Conservation (phyloP, 2,329 filamentous ascomycete genomes). For the Sarocladium oryzae region DNA sequence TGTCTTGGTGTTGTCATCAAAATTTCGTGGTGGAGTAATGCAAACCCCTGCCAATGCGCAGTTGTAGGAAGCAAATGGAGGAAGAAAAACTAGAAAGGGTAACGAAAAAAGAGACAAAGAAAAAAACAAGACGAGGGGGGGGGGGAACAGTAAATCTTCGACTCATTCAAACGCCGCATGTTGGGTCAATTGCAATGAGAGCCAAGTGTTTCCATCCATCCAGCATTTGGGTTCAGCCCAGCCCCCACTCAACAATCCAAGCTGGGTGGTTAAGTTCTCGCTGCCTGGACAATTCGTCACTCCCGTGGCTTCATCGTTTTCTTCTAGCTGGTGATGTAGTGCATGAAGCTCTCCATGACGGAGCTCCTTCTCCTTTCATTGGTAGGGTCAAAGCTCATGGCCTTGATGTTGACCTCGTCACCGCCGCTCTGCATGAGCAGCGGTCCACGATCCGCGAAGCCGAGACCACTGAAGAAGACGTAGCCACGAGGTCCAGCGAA, state of each 20-base stretch:
- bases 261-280: not conserved
- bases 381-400: constrained; percentile 10
- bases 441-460: constrained; percentile 14
- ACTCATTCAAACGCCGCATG: not conserved
- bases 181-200: not conserved
- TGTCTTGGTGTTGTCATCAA: not conserved
- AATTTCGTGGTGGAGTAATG: not conserved
- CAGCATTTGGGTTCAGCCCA: not conserved
- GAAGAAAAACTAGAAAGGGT: no score
- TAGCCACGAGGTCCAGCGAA: constrained; percentile 14
- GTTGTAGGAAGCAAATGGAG: no score
- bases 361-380: constrained; percentile 13
- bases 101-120: not conserved
- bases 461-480: constrained; percentile 14
- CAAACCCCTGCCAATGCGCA: no score
- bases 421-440: constrained; percentile 3
- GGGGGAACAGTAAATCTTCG: no score
- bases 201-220: not conserved
- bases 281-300: not conserved
- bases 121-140: not conserved
- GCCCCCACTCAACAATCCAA: not conserved
- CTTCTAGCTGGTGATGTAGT: constrained; percentile 13
- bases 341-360: constrained; percentile 13
- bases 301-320: no score
- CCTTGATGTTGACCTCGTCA: constrained; percentile 8